Base-by-base conservation (phyloP, 2,329 filamentous ascomycete species). In the Leptodontidium sp. region DNA sequence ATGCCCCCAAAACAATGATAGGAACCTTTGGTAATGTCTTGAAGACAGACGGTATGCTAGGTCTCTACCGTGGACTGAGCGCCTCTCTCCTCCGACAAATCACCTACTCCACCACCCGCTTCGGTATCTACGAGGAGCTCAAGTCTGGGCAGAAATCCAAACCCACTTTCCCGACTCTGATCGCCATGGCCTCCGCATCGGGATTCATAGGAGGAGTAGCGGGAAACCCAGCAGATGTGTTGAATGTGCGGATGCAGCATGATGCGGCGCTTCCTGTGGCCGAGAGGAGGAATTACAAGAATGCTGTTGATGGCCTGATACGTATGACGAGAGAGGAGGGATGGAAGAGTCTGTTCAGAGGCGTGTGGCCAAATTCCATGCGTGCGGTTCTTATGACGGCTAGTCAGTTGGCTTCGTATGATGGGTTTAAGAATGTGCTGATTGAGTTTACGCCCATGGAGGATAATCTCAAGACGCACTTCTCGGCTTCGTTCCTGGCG, bases 231-330 rank as follows among this genome's bases (percentile, higher is more conserved):
- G 95, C 94, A 73, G 96, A 99, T 79, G 94, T 99, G 43, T 86
- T 98, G 77, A 99, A 99, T 81, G 96, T 99, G 61, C 93, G 96
- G 73, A 99, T 99, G 96, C 96, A 99, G 82, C 93, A 97, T 81
- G 96, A 91, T 77, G 90, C 92, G 2, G 89, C 93, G 0, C 88
- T 98, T 1, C 92, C 94, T 0, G 77, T 82, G 0, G 86, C 86
- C 5, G 84, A 97, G 77, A 89, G 93, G 59, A 88, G 95, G 67
- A 96, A 97, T 81, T 99, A 99, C 83, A 91, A 89, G 72, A 88
- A 98, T 80, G 96, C 94, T 2, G 80, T 98, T 59, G 91, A 98
- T 78, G 96, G 96, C 35, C 84, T 98, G 76, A 82, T 92, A 32
- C 90, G 93, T 72, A 97, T 98, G 93, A 87, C 90, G n/a, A 87